A percentile compares a stretch with the other conserved stretches of the same genome.
phyloP scores from a whole-genome alignment of 1,284 basidiomycete species.

The Calocybe gambosa region DNA sequence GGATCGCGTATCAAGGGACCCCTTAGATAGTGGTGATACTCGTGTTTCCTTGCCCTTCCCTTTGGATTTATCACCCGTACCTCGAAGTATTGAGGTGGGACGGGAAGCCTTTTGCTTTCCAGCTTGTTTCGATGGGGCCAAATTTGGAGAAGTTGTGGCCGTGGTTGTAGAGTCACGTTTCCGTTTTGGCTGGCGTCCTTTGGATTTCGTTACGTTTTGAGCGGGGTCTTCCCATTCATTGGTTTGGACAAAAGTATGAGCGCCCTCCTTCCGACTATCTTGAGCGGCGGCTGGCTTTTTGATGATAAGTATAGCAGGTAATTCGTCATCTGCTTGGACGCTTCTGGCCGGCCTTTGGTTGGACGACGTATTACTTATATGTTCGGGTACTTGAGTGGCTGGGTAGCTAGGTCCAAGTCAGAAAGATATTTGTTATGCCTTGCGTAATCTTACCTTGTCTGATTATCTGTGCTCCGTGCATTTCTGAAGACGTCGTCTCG shows the following conservation, averaged over 20 bases:
- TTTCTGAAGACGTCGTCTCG: background rate
- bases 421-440: background rate
- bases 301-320: constrained; percentile 20
- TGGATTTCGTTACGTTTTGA: constrained; percentile 7
- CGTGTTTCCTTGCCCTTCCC: constrained; percentile 17
- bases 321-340: constrained; percentile 11
- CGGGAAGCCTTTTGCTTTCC: constrained; percentile 10
- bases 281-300: constrained; percentile 10
- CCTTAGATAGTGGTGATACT: constrained; percentile 9
- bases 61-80: background rate
- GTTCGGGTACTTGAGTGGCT: constrained; percentile 3
- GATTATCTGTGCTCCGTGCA: background rate
- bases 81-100: constrained; percentile 7
- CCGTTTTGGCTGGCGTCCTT: constrained; percentile 17
- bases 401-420: background rate
- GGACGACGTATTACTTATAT: background rate
- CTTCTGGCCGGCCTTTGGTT: constrained; percentile 6
- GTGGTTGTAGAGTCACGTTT: constrained; percentile 19
- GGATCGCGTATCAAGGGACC: constrained; percentile 16
- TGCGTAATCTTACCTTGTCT: constrained; percentile 6
- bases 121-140: constrained; percentile 9
- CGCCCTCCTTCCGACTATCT: background rate
- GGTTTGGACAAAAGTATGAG: background rate
- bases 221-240: constrained; percentile 1
- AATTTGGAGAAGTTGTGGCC: constrained; percentile 5